Evolutionary conservation across 2,329 filamentous ascomycete genomes (phyloP).

Genomic region (Paraphaeosphaeria minitans): DNA sequence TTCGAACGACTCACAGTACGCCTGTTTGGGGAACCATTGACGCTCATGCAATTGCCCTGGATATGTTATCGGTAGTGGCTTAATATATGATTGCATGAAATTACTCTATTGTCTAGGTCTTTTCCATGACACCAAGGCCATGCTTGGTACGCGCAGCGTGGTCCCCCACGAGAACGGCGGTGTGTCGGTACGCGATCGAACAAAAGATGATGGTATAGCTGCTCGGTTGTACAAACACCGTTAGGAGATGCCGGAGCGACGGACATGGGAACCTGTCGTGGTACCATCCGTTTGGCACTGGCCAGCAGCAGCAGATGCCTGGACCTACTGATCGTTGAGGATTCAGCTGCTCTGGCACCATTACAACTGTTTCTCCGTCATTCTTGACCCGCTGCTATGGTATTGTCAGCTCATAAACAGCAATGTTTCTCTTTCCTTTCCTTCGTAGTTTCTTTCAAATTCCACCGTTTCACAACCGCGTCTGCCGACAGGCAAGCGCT

Average conservation of each 20-base stretch:
- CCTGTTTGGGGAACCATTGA: neutral
- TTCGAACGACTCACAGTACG: neutral
- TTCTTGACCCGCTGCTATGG: neutral
- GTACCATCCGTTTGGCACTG: neutral
- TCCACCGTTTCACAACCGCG: slow-evolving; percentile 5
- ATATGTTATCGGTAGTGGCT: neutral
- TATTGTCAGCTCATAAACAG: neutral
- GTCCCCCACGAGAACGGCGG: neutral
- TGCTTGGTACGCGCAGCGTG: neutral
- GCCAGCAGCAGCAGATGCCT: neutral
- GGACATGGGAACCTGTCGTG: neutral
- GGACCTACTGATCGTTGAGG: neutral
- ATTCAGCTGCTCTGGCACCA: neutral
- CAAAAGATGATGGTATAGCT: neutral
- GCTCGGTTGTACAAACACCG: neutral
- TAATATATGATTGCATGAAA: neutral
- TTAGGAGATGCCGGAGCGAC: neutral
- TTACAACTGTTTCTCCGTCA: neutral
- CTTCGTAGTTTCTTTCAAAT: neutral
- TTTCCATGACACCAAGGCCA: neutral
- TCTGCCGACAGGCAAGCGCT: neutral
- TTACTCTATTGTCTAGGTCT: neutral
- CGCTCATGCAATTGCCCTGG: neutral
- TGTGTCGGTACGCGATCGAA: neutral
- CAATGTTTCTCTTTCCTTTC: neutral